Conservation (phyloP, 2,329 filamentous ascomycete genomes). For the Xylaria sp. region DNA sequence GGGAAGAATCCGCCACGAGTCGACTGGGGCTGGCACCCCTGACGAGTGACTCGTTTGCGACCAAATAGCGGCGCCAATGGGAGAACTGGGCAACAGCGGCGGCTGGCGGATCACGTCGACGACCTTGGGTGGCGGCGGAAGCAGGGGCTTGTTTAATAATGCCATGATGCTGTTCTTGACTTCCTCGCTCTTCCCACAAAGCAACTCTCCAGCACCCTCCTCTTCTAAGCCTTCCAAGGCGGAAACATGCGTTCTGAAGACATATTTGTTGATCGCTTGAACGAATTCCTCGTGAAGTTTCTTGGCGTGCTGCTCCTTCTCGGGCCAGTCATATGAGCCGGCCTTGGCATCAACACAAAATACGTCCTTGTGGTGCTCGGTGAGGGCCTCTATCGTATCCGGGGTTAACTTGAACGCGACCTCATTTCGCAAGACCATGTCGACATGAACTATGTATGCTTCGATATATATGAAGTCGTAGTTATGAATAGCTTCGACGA, state of each 20-base stretch:
- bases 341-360: conserved; percentile 91
- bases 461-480: conserved; percentile 93
- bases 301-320: conserved; percentile 96
- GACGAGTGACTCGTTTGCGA: conserved; percentile 74
- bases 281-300: conserved; percentile 97
- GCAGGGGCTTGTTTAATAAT: conserved; percentile 84
- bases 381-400: conserved; percentile 91
- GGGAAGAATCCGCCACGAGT: conserved; percentile 89
- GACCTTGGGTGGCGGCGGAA: conserved; percentile 86
- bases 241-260: conserved; percentile 87
- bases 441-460: conserved; percentile 98
- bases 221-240: conserved; percentile 96
- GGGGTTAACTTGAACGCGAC: conserved; percentile 97
- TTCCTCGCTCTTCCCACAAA: conserved; percentile 90
- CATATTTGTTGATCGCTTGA: conserved; percentile 96
- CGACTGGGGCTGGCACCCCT: conserved; percentile 75
- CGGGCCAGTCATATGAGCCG: conserved; percentile 92
- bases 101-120: conserved; percentile 90
- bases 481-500: conserved; percentile 90
- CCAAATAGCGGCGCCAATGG: conserved; percentile 81
- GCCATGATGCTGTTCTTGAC: conserved; percentile 88
- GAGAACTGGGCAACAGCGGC: conserved; percentile 85
- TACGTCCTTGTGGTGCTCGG: conserved; percentile 96
- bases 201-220: conserved; percentile 91
- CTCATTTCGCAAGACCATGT: conserved; percentile 98